Conservation (phyloP, 306 rosid species). For the Acacia melanoxylon region DNA sequence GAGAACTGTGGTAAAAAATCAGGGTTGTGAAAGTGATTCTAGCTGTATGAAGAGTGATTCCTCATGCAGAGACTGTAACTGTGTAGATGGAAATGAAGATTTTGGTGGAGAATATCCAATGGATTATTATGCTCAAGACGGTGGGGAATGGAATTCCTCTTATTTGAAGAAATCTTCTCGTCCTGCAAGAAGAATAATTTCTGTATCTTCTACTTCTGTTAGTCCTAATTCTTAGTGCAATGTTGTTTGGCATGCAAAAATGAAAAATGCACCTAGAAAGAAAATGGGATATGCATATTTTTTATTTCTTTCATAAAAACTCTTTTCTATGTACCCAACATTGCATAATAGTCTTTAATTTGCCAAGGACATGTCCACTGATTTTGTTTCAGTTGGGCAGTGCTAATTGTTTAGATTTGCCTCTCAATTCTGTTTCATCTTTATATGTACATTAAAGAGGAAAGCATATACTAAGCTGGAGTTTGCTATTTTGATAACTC, state of each 20-base stretch:
- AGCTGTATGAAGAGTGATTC: conserved; percentile 34
- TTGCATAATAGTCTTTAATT: background rate
- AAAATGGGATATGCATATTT: background rate
- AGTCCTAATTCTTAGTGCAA: conserved; percentile 16
- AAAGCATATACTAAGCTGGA: background rate
- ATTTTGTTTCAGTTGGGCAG: background rate
- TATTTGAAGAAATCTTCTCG: conserved; percentile 60
- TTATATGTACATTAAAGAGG: too few species aligned
- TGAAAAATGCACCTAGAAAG: background rate
- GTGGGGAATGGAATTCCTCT: conserved; percentile 94
- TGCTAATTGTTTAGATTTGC: background rate
- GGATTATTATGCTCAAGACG: conserved; percentile 94
- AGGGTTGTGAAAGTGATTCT: conserved; percentile 38
- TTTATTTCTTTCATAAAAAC: background rate
- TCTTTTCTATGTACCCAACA: background rate
- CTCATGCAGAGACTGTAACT: conserved; percentile 26
- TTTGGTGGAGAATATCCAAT: conserved; percentile 82
- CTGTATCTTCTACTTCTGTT: conserved; percentile 27
- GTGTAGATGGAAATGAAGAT: conserved; percentile 32
- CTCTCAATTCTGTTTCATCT: background rate
- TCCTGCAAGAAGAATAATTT: conserved; percentile 41
- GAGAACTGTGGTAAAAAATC: conserved; percentile 37
- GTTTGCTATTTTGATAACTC: background rate
- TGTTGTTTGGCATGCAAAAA: background rate
- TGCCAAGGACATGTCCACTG: background rate